Evolutionary conservation across 441 rosid species (phyloP).

Genomic region (Corymbia calophylla): DNA sequence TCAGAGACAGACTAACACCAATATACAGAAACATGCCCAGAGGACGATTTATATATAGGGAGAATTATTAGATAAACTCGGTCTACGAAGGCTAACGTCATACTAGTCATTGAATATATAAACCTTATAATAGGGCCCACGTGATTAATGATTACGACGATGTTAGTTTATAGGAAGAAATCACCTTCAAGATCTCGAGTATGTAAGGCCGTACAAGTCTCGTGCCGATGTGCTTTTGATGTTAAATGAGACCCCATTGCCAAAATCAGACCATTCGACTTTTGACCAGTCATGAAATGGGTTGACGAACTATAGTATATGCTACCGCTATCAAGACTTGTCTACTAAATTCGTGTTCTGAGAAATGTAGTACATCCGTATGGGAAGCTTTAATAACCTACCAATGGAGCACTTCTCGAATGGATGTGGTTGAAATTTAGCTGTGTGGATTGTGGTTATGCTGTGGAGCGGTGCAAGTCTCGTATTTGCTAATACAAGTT

Average conservation of each 20-base stretch:
- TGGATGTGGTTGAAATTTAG: not conserved
- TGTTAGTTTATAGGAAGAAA: not conserved
- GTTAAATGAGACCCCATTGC: not conserved
- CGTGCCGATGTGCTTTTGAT: not conserved
- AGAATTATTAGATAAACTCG: not conserved
- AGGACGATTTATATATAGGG: not conserved
- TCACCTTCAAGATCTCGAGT: not conserved
- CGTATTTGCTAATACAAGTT: not conserved
- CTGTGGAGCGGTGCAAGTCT: not conserved
- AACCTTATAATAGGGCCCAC: fast-evolving
- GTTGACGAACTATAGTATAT: not conserved
- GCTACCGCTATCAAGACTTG: not conserved
- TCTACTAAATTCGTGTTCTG: not conserved
- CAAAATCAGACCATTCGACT: not conserved
- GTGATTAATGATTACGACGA: fast-evolving
- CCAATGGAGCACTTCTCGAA: not conserved
- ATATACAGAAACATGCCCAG: not conserved
- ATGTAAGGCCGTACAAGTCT: not conserved
- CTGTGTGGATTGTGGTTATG: not conserved
- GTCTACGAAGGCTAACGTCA: not conserved
- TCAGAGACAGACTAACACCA: not conserved
- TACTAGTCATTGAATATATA: not conserved
- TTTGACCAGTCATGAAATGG: not conserved
- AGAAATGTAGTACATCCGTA: not conserved
- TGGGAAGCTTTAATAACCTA: not conserved